Percentiles rank a stretch among this genome's conserved stretches.
phyloP scores from a whole-genome alignment of 1,284 basidiomycete genomes.

The Cutaneotrichosporon sp. region DNA sequence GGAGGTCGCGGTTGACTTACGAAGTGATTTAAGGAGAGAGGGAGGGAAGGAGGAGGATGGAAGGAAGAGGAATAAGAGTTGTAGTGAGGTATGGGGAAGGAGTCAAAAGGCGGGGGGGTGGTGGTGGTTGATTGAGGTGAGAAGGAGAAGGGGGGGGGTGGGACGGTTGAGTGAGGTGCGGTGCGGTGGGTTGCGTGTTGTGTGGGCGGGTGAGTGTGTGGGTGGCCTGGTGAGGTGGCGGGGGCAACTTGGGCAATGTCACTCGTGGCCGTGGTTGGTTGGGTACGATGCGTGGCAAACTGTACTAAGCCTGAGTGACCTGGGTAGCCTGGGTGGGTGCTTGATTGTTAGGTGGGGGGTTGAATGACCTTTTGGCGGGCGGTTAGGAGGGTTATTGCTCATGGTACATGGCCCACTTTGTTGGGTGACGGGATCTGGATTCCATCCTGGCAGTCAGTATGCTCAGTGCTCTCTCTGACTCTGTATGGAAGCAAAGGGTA shows the following conservation, averaged over 20 bases:
- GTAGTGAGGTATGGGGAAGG: conserved; percentile 10
- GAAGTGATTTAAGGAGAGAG: conserved; percentile 9
- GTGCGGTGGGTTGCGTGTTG: not conserved
- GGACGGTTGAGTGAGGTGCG: not conserved
- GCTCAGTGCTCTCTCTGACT: too few species aligned
- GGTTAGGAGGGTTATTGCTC: too few species aligned
- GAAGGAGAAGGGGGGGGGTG: conserved; percentile 5
- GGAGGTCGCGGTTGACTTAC: conserved; percentile 21
- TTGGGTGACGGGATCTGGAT: too few species aligned
- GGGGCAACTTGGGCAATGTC: not conserved
- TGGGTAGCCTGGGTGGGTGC: not conserved
- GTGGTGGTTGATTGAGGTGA: conserved; percentile 8
- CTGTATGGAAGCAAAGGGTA: too few species aligned
- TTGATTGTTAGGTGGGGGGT: too few species aligned
- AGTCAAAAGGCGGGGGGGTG: conserved; percentile 14
- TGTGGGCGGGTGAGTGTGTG: not conserved
- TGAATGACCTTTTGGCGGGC: too few species aligned
- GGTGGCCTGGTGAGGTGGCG: not conserved
- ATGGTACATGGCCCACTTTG: too few species aligned
- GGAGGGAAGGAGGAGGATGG: conserved; percentile 18
- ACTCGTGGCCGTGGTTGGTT: not conserved
- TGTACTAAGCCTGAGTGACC: not conserved
- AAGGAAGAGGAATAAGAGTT: conserved; percentile 13
- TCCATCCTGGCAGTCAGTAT: too few species aligned
- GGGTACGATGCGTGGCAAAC: not conserved